A percentile compares a stretch with the other conserved stretches of the same genome.
Conservation (phyloP, 1,284 basidiomycete species). For the Pseudozyma tsukubaensis region DNA sequence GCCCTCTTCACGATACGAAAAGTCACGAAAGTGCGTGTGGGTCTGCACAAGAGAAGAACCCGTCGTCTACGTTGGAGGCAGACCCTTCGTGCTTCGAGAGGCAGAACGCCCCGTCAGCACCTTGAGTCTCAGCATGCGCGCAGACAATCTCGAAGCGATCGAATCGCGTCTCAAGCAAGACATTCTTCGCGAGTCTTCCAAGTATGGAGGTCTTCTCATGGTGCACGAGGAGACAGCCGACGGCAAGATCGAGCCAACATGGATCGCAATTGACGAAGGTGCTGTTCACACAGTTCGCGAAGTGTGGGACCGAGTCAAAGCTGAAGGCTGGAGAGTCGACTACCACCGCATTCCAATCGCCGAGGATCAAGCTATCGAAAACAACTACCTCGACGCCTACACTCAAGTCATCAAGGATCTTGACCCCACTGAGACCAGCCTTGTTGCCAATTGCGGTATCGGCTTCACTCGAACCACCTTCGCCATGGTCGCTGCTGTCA, state of each 20-base stretch:
- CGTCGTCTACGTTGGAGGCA: slow-evolving; percentile 92
- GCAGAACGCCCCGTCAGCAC: slow-evolving; percentile 84
- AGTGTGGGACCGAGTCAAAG: slow-evolving; percentile 77
- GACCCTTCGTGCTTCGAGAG: slow-evolving; percentile 96
- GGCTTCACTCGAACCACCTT: slow-evolving; percentile 96
- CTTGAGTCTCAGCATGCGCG: slow-evolving; percentile 86
- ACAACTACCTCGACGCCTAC: slow-evolving; percentile 82
- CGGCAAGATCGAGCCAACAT: slow-evolving; percentile 77
- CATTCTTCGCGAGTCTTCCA: slow-evolving; percentile 87
- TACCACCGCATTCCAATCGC: slow-evolving; percentile 86
- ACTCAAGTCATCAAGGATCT: slow-evolving; percentile 82
- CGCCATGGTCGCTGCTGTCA: slow-evolving; percentile 92
- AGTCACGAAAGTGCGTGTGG: slow-evolving; percentile 70
- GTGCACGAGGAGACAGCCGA: slow-evolving; percentile 82
- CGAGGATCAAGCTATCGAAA: slow-evolving; percentile 65
- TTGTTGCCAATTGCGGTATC: slow-evolving; percentile 97
- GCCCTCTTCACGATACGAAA: slow-evolving; percentile 18
- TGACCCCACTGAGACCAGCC: slow-evolving; percentile 82
- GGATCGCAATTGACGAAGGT: slow-evolving; percentile 87
- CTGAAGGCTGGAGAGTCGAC: slow-evolving; percentile 84
- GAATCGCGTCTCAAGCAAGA: slow-evolving; percentile 87
- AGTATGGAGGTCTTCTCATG: slow-evolving; percentile 88
- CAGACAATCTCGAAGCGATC: slow-evolving; percentile 94
- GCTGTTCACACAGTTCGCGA: slow-evolving; percentile 90
- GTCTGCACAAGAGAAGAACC: slow-evolving; percentile 79